Conservation (phyloP, 768 basidiomycete species). For the Hemileccinum rubropunctum region DNA sequence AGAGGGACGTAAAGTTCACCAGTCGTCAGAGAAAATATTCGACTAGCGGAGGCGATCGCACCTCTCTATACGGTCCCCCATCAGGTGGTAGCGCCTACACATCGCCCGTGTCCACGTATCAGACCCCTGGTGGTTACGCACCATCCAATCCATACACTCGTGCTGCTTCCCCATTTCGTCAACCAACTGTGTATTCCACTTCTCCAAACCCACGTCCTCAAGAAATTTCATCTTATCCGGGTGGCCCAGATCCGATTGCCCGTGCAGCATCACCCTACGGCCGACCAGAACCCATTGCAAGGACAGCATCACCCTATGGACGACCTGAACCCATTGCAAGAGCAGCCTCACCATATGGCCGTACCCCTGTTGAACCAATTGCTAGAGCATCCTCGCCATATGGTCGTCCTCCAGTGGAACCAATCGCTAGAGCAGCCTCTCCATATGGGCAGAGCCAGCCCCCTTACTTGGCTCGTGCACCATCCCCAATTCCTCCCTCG, state of each 20-base stretch:
- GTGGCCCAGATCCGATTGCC: conserved; percentile 33
- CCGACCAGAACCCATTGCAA: conserved; percentile 29
- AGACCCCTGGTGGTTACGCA: conserved; percentile 29
- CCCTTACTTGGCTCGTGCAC: conserved; percentile 26
- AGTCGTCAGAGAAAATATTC: conserved; percentile 48
- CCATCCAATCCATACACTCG: conserved; percentile 29
- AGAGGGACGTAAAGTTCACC: conserved; percentile 27
- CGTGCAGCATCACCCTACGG: conserved; percentile 35
- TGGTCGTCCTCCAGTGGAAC: conserved; percentile 37
- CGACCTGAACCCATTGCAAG: conserved; percentile 31
- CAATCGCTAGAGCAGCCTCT: conserved; percentile 38
- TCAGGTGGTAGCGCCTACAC: conserved; percentile 16
- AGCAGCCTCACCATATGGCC: conserved; percentile 32
- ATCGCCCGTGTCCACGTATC: conserved; percentile 29
- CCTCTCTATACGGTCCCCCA: conserved; percentile 18
- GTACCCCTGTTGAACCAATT: conserved; percentile 39
- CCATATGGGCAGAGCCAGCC: conserved; percentile 27
- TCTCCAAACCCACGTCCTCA: conserved; percentile 52
- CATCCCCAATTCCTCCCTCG: conserved; percentile 29
- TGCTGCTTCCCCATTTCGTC: conserved; percentile 35
- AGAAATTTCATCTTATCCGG: conserved; percentile 42
- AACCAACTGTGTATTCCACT: conserved; percentile 27
- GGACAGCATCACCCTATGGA: conserved; percentile 30
- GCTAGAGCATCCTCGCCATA: conserved; percentile 33
- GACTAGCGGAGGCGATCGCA: conserved; percentile 36